These are phyloP conservation scores for Paramecium sexaurelia DNA, from an alignment of 73 alveolate genomes.

Conservation along the genomic window DNA sequence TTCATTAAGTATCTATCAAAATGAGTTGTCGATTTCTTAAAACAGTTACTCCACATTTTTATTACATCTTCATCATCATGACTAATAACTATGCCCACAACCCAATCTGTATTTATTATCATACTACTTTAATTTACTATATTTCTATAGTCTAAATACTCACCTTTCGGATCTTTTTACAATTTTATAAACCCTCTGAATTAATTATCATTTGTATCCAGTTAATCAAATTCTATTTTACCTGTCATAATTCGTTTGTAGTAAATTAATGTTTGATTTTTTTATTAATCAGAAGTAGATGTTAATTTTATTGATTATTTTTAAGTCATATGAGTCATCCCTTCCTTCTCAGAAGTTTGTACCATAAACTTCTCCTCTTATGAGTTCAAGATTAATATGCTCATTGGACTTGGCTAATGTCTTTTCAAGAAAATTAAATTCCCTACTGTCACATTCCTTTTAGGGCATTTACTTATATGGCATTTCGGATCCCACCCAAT, in stretches of 20 bases:
- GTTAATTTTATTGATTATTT: conserved; percentile 20
- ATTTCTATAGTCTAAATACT: background rate
- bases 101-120: conserved; percentile 23
- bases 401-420: conserved; percentile 20
- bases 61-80: conserved; percentile 8
- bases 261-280: background rate
- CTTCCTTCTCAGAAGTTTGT: background rate
- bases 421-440: background rate
- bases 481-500: conserved; percentile 5
- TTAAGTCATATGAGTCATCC: background rate
- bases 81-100: background rate
- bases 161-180: conserved; percentile 36
- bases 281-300: background rate
- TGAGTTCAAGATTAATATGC: background rate
- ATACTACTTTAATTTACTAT: background rate
- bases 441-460: background rate
- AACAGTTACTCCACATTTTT: background rate
- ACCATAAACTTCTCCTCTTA: conserved; percentile 33
- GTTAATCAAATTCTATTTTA: background rate
- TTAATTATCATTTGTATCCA: background rate
- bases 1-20: conserved; percentile 21
- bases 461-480: background rate
- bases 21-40: background rate
- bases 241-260: conserved; percentile 5
- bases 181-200: conserved; percentile 37